Base-by-base conservation (phyloP, 345 rosid genomes). In the Citropsis articulata region DNA sequence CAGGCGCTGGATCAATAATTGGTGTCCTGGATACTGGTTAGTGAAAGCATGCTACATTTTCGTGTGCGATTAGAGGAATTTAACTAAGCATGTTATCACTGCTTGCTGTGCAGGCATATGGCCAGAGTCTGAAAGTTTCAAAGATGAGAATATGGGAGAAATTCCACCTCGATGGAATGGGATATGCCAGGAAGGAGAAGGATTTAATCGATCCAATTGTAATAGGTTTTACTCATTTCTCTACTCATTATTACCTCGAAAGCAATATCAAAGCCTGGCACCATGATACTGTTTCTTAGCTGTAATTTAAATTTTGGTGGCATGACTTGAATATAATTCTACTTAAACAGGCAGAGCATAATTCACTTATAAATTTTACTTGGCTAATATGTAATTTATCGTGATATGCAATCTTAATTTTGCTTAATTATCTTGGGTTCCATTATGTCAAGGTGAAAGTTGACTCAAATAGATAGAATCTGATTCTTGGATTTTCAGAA, bases 51-150 rank as follows among this genome's bases (percentile, higher is more conserved):
- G 33, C 69, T 65, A 56, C 60, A 25, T 24, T 3, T 31, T 2
- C 10, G 3, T 4, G 61, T n/a, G 59, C 36, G 13, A 21, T 55
- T 42, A 48, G 30, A 28, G 50, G 35, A 53, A 38, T 66, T 36
- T 78, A 40, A 55, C 66, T 19, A 42, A 40, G 70, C 50, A 16
- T 24, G 10, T 45, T 38, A 9, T 71, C 28, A 30, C 61, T 74
- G 45, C 73, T 16, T 73, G 72, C 31, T 40, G 38, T 71, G 67
- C 80, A 83, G 92, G 97, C 53, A 85, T 90, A 82, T 89, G 91
- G 93, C 94, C 94, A 1, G 93, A 92, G 78, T 84, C 89, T 35
- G 60, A 79, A 59, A 88, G 91, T 77, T 92, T 92, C 73, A 83
- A 66, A 4, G 90, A 89, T 73, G 78, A 85, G 4, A 89, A 85